phyloP scores from a whole-genome alignment of 768 basidiomycete species.

The Rhodotorula diobovata region DNA sequence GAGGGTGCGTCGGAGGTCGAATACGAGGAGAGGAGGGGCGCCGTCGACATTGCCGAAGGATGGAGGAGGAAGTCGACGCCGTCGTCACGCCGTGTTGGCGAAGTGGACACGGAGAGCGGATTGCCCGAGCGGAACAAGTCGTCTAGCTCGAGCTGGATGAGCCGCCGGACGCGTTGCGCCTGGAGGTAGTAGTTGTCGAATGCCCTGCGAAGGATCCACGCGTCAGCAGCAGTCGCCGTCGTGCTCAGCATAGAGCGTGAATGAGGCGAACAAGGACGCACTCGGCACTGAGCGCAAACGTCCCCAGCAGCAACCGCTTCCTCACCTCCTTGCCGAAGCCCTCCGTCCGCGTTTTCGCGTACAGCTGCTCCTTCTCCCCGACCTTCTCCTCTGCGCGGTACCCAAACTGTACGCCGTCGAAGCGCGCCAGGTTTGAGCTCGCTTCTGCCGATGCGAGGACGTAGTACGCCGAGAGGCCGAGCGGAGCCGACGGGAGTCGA shows the following conservation, averaged over 20 bases:
- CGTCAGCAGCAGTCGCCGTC: too few species aligned
- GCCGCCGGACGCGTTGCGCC: conserved; percentile 72
- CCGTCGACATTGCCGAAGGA: conserved; percentile 79
- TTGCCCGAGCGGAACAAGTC: conserved; percentile 62
- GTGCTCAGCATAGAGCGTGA: background rate
- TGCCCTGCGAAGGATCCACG: conserved; percentile 56
- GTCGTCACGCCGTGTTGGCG: background rate
- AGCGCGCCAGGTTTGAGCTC: conserved; percentile 82
- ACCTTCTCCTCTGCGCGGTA: background rate
- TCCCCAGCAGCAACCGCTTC: conserved; percentile 80
- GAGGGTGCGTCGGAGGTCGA: conserved; percentile 59
- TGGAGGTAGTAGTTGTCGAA: conserved; percentile 96
- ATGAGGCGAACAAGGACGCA: conserved; percentile 49
- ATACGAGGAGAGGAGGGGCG: conserved; percentile 56
- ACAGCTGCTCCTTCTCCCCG: conserved; percentile 46
- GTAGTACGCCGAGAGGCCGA: conserved; percentile 88
- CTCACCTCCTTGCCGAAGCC: conserved; percentile 81
- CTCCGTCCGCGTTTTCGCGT: conserved; percentile 62
- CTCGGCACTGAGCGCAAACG: conserved; percentile 88
- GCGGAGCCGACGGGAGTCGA: conserved; percentile 63
- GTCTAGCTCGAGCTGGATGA: conserved; percentile 70
- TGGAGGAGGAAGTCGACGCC: conserved; percentile 78
- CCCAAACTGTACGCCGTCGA: conserved; percentile 84
- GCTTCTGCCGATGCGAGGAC: conserved; percentile 93
- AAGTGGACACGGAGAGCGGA: conserved; percentile 44